Base-by-base conservation (phyloP, 495 filamentous ascomycete genomes). In the Amphirosellinia nigrospora region DNA sequence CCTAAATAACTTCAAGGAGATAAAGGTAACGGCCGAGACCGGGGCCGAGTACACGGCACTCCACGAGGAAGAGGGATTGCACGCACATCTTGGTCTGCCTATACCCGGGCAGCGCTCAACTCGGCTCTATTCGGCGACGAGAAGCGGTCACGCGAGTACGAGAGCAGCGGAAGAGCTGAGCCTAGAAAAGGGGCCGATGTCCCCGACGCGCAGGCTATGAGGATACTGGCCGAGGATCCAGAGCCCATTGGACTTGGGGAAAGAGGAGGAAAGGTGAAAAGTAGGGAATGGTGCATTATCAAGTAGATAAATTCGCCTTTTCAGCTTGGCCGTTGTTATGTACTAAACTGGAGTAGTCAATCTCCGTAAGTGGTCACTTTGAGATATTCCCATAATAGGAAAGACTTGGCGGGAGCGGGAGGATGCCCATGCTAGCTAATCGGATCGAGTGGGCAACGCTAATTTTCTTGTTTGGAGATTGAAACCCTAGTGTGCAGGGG, bases 21-120 rank as follows among this genome's bases (percentile, higher is more conserved):
- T 71, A 3, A 68, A 69, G 15, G 77, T 83, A 3, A 75, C 74
- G 3, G 74, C 80, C 1, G 78, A 80, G 13, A 80, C 77, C 10
- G 80, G 75, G 16, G 79, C 64, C 1, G 53, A 78, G 60, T 60
- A 82, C 45, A 77, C 77, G 8, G 64, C 64, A 21, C 66, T 84
- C 32, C 82, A 82, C 62, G 69, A 74, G 21, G 64, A 72, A 26
- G 83, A 85, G 52, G 46, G 74, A 23, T 68, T 85, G 10, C 64
- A 80, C n/a, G 72, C 74, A 9, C 79, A 81, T 39, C 69, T 83
- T 15, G 79, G 5, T 75, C 74, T 10, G 78, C 76, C 4, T 80
- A 83, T 64, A 81, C 80, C 4, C 69, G 79, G 8, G 83, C 82
- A 6, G 83, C 83, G 50, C 71, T 85, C 16, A 78, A 83, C 52